Conservation (phyloP, 371 early-diverging fungal genomes). For the Rhizopus arrhizus region DNA sequence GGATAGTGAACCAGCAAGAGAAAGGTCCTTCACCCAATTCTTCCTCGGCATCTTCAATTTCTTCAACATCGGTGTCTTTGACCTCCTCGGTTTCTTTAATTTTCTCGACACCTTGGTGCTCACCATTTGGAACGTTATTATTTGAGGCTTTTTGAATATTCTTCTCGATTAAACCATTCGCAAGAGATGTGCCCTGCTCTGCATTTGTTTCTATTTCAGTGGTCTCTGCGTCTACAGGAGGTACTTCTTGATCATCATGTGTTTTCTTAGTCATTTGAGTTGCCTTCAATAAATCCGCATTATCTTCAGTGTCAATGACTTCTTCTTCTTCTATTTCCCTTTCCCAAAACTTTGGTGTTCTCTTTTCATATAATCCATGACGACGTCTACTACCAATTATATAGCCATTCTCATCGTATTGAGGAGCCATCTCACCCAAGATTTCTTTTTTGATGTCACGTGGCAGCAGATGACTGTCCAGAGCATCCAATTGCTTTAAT, state of each 20-base stretch:
- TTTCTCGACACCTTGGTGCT: neutral
- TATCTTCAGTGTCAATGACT: slow-evolving; percentile 25
- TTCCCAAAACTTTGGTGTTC: slow-evolving; percentile 50
- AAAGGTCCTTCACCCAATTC: slow-evolving; percentile 41
- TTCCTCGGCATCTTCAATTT: slow-evolving; percentile 21
- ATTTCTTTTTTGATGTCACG: slow-evolving; percentile 35
- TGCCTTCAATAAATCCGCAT: slow-evolving; percentile 24
- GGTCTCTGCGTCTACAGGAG: neutral
- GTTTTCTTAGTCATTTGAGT: neutral
- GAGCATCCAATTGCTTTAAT: slow-evolving; percentile 65
- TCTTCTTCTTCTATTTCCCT: slow-evolving; percentile 21
- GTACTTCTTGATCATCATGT: neutral
- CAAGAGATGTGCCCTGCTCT: too few species aligned
- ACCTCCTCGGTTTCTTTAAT: neutral
- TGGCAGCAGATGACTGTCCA: slow-evolving; percentile 79
- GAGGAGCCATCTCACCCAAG: slow-evolving; percentile 43
- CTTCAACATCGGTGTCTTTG: neutral
- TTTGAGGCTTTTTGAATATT: too few species aligned
- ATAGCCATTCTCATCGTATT: slow-evolving; percentile 51
- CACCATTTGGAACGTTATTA: too few species aligned
- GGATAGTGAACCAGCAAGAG: slow-evolving; percentile 29
- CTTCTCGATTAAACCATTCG: too few species aligned
- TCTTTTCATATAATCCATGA: slow-evolving; percentile 40
- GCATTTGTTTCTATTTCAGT: too few species aligned
- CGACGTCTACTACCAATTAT: slow-evolving; percentile 52